Base-by-base conservation (phyloP, 306 rosid genomes). In the Dicorynia guianensis region DNA sequence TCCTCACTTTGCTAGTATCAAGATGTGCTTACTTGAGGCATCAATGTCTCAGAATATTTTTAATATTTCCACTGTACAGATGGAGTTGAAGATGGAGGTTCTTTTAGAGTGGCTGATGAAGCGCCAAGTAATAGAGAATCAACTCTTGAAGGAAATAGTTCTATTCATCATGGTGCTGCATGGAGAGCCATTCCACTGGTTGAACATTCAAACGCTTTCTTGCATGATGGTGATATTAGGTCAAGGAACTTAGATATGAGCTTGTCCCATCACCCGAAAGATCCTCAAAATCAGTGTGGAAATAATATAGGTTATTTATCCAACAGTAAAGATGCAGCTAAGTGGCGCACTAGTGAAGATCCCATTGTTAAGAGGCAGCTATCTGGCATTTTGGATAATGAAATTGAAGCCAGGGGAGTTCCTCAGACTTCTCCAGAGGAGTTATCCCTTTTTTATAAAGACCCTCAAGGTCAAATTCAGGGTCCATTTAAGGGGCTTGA, bases 401-500 rank as follows among this genome's bases (percentile, higher is more conserved):
- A 88, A 78, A 86, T 82, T 56, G 93, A 88, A 76, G 57, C 83
- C 48, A 74, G 85, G 80, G 90, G 83, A 80, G 82, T 76, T 76
- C 75, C 63, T 17, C 97, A 90, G 78, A 71, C 85, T 81, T 73
- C 87, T 78, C 91, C 91, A 12, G 98, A 94, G 83, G 97, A 95
- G 66, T 71, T 92, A 42, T 84, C 83, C 57, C 88, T 90, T 81
- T 81, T 75, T 69, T 95, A 95, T 80, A 88, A 83, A 73, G 98
- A 95, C 77, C 98, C 98, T 59, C 85, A 63, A 44, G 98, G 96
- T 70, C 76, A 67, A 38, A 85, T 92, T 86, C 98, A 90, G 85
- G 98, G 98, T 38, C 98, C 98, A 2, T 95, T 95, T 66, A 79
- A 86, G 56, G 98, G 98, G 73, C 81, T 84, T 70, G 98, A 95